Conservation (phyloP, 2,329 filamentous ascomycete species). For the Zopfia rhizophila region DNA sequence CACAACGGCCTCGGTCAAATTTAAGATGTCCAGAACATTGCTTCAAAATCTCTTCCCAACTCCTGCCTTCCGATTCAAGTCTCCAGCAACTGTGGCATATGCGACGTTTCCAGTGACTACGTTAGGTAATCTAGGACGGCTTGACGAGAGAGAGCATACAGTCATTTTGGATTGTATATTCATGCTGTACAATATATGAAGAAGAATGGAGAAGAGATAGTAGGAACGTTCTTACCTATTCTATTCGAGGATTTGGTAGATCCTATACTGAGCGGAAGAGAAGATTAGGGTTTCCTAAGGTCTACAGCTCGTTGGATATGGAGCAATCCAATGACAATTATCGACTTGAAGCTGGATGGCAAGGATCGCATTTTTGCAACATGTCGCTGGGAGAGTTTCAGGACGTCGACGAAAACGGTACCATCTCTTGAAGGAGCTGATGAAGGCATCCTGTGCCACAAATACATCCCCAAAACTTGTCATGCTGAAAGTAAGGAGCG, state of each 20-base stretch:
- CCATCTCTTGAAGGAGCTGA: constrained; percentile 39
- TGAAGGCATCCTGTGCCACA: constrained; percentile 64
- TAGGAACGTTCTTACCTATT: constrained; percentile 66
- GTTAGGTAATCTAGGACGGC: constrained; percentile 65
- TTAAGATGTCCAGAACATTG: constrained; percentile 53
- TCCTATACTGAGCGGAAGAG: constrained; percentile 68
- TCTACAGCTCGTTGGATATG: constrained; percentile 64
- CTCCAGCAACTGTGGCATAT: constrained; percentile 49
- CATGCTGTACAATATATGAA: constrained; percentile 69
- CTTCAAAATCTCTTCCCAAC: constrained; percentile 55
- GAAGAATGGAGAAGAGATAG: constrained; percentile 58
- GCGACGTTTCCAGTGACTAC: constrained; percentile 53
- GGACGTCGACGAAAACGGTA: constrained; percentile 21
- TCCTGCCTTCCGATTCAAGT: constrained; percentile 47
- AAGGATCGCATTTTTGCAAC: constrained; percentile 45
- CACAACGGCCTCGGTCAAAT: constrained; percentile 52
- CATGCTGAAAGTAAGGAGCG: constrained; percentile 45
- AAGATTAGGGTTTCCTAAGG: constrained; percentile 72
- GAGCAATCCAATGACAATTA: constrained; percentile 49
- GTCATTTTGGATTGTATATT: constrained; percentile 68
- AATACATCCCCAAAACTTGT: constrained; percentile 68
- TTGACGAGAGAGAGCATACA: constrained; percentile 68
- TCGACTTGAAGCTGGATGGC: constrained; percentile 53
- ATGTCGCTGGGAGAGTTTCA: constrained; percentile 39
- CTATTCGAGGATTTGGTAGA: constrained; percentile 69